Evolutionary conservation across 768 basidiomycete genomes (phyloP), one percentile per base, ranked within the genome.

Genomic region (Crassisporium funariophilum): DNA sequence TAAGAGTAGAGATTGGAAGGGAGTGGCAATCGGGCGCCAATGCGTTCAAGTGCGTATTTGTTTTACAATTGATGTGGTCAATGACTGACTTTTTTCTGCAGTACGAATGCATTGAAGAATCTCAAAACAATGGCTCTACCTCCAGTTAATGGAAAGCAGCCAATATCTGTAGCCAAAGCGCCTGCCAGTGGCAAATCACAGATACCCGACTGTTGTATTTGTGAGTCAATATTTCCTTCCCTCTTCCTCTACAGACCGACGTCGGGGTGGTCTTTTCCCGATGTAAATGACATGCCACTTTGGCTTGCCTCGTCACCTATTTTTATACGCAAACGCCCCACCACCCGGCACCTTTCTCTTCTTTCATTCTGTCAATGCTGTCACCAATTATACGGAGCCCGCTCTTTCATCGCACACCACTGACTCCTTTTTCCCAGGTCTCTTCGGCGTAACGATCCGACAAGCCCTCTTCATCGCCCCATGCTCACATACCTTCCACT

Each of bases 391-490:
- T n/a, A n/a, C n/a, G n/a, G n/a, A n/a, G n/a, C n/a, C n/a, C n/a
- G n/a, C n/a, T n/a, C n/a, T n/a, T n/a, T n/a, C n/a, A n/a, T 40
- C 27, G 42, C 8, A 20, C 36, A 33, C 36, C 5, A 34, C 40
- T 27, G 21, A 37, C 37, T 22, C 20, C 41, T 19, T 29, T 29
- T 21, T 21, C 15, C 23, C 47, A 77, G 75, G 75, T 51, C 68
- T 79, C 71, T 99, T 95, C 73, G 72, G 83, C 17, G 93, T 98
- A 0, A 88, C 91, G 1, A 94, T 98, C 63, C 90, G 86, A 52
- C 95, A 99, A 68, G 89, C 93, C 0, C 82, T 98, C 38, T 98
- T 99, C 74, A 95, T 99, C 62, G 93, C 95, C 21, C 95, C 95
- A 0, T 99, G 95, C 69, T 94, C 91, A 1, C 95, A 99, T 66